Percentiles rank a stretch among this genome's conserved stretches.
phyloP scores from a whole-genome alignment of 345 rosid species.

The Dovyalis caffra region DNA sequence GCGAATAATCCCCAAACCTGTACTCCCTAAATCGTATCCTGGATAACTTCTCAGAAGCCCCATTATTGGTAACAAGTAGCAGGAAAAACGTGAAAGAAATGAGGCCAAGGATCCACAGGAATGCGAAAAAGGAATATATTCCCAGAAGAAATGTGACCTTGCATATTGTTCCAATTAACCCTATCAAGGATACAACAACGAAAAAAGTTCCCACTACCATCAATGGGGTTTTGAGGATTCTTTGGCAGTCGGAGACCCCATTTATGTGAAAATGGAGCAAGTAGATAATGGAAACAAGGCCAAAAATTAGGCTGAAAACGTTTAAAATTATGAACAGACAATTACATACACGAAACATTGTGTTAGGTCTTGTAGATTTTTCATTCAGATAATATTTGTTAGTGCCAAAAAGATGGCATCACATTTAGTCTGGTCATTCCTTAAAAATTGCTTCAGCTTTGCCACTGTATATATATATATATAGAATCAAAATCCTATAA shows the following conservation, averaged over 20 bases:
- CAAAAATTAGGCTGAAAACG: constrained; percentile 1
- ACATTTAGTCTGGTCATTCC: no score
- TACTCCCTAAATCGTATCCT: neutral
- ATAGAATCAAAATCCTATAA: no score
- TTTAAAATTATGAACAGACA: constrained; percentile 3
- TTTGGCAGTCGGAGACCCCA: constrained; percentile 19
- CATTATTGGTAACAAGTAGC: no score
- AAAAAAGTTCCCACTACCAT: neutral
- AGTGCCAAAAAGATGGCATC: no score
- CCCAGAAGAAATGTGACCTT: no score
- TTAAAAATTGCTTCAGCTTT: no score
- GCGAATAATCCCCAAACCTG: neutral
- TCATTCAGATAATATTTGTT: no score
- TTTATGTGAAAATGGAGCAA: constrained; percentile 6
- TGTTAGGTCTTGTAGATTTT: no score
- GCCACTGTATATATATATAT: no score
- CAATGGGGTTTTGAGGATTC: neutral
- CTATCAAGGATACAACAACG: neutral
- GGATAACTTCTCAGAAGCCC: neutral
- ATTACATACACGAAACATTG: constrained; percentile 23
- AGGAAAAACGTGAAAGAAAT: neutral
- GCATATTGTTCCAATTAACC: neutral
- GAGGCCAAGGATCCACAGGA: neutral
- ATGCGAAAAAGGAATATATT: no score
- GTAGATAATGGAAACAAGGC: constrained; percentile 11